Evolutionary conservation across 2,329 filamentous ascomycete genomes (phyloP), one percentile per base, ranked within the genome.

Genomic region (Nothopassalora personata): DNA sequence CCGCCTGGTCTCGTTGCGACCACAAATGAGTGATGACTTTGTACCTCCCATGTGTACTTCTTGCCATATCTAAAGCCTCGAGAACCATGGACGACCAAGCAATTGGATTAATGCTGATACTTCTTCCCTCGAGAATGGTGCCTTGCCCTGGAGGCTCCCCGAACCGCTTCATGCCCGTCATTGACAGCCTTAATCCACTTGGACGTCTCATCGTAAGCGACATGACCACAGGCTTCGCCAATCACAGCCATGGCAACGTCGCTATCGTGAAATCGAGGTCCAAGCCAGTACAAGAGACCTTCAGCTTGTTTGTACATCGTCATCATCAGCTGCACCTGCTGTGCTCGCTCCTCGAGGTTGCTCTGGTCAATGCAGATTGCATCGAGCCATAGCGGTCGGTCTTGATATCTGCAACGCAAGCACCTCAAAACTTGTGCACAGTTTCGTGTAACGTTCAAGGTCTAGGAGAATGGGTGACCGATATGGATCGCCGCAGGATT

Each of bases 331-430:
- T 30, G 27, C 4, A 58, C 51, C 28, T 58, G 56, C n/a, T 58
- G 50, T 27, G 34, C 45, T n/a, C 56, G 50, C 31, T 58, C 56
- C 6, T n/a, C 27, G 7, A 54, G 45, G 15, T 58, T 34, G n/a
- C 10, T 23, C 34, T 58, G 56, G 8, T 58, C 34, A 18, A 58
- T 58, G 19, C 56, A 58, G 7, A 55, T 34, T 15, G 52, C 51
- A 19, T 58, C 56, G 27, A 58, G 49, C 45, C 51, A 58, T 6
- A 58, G 18, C 13, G 13, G 36, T 10, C 31, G 23, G 23, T 4
- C 15, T 10, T 27, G 34, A 11, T 53, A 13, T 30, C 28, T 30
- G 30, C 39, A 23, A 1, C 51, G 27, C 10, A 53, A 27, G 19
- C 39, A 13, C 13, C 51, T 36, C 51, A 53, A n/a, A 15, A 23